Evolutionary conservation across 805 yeast species (phyloP).

Genomic region (Ogataea henricii): DNA sequence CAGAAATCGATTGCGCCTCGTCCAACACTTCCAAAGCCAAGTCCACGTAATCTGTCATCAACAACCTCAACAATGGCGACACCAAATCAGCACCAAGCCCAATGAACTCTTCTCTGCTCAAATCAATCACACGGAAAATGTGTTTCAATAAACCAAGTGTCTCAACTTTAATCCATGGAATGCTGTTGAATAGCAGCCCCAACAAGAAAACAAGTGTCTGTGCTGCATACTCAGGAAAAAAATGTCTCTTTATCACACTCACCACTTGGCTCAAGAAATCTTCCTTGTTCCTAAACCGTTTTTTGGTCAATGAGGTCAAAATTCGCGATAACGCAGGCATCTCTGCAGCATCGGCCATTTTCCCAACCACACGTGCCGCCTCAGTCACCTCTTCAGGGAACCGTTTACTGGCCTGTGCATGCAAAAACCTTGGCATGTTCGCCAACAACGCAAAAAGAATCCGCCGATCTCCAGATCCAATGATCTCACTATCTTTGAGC

Average conservation of each 20-base stretch:
- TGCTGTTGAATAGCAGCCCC: constrained; percentile 77
- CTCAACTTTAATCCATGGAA: constrained; percentile 78
- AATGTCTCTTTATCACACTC: constrained; percentile 62
- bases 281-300: constrained; percentile 82
- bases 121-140: constrained; percentile 74
- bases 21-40: constrained; percentile 89
- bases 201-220: constrained; percentile 72
- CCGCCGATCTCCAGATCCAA: constrained; percentile 71
- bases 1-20: constrained; percentile 81
- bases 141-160: constrained; percentile 74
- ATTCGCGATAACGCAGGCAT: constrained; percentile 65
- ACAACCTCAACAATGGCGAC: constrained; percentile 80
- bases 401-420: constrained; percentile 66
- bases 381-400: constrained; percentile 50
- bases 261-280: constrained; percentile 86
- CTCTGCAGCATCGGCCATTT: constrained; percentile 57
- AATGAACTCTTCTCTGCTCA: constrained; percentile 73
- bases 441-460: constrained; percentile 71
- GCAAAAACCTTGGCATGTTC: constrained; percentile 81
- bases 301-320: constrained; percentile 72
- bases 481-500: constrained; percentile 69
- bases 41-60: constrained; percentile 83
- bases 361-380: constrained; percentile 58
- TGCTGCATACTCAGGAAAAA: constrained; percentile 75
- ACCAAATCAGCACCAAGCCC: constrained; percentile 95